These are phyloP conservation scores for Paramecium sonneborni DNA, from an alignment of 73 alveolate genomes.

Conservation along the genomic window DNA sequence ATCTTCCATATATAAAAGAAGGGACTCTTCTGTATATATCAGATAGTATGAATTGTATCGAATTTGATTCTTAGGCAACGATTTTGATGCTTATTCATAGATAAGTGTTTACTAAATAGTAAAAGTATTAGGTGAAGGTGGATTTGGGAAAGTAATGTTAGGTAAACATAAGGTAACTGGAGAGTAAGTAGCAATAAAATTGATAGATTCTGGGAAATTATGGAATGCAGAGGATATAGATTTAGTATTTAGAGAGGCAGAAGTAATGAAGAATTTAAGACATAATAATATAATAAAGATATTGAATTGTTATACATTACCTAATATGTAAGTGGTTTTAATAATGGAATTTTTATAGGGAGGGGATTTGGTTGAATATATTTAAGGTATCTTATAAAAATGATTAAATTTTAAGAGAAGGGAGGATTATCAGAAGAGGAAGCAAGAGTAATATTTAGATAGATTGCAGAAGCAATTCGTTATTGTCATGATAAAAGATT, in stretches of 20 bases:
- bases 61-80: background rate
- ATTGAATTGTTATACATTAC: slow-evolving; percentile 79
- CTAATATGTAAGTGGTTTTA: slow-evolving; percentile 88
- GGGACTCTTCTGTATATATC: slow-evolving; percentile 19
- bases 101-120: slow-evolving; percentile 71
- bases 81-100: slow-evolving; percentile 48
- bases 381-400: slow-evolving; percentile 13
- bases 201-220: slow-evolving; percentile 69
- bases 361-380: slow-evolving; percentile 88
- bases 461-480: slow-evolving; percentile 77
- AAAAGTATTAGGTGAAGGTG: slow-evolving; percentile 94
- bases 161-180: slow-evolving; percentile 94
- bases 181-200: slow-evolving; percentile 94
- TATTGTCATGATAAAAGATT: slow-evolving; percentile 82
- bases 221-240: slow-evolving; percentile 80
- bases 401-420: slow-evolving; percentile 55
- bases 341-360: slow-evolving; percentile 94
- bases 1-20: slow-evolving; percentile 40
- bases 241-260: slow-evolving; percentile 67
- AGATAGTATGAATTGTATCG: background rate
- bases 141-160: slow-evolving; percentile 94
- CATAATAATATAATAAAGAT: slow-evolving; percentile 73
- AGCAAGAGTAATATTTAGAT: slow-evolving; percentile 74
- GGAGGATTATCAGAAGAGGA: slow-evolving; percentile 80
- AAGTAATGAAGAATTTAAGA: slow-evolving; percentile 62